Evolutionary conservation across 225 moss, liverwort and hornwort genomes (phyloP).

Genomic region (Asterella californica): DNA sequence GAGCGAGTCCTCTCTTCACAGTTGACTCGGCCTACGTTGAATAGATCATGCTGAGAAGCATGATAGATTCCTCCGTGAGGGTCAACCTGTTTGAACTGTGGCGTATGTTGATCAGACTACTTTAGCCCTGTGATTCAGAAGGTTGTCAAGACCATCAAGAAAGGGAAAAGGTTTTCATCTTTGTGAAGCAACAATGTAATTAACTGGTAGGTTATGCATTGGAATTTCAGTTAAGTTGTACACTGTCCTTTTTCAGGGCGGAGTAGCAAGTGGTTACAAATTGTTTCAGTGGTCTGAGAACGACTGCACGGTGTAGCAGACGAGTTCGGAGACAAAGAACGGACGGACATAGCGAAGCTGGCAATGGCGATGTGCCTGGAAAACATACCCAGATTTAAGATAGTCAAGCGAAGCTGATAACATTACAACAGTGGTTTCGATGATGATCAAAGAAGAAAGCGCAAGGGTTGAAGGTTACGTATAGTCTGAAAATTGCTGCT

Average conservation of each 20-base stretch:
- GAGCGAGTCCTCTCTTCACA: too few species aligned
- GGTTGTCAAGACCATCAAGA: conserved; percentile 79
- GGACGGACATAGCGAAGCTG: conserved; percentile 45
- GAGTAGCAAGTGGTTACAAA: not conserved
- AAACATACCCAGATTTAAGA: too few species aligned
- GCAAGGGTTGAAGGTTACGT: conserved; percentile 75
- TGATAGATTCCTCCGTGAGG: too few species aligned
- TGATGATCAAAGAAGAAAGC: conserved; percentile 82
- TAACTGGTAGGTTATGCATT: too few species aligned
- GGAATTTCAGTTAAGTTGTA: too few species aligned
- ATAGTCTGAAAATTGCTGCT: conserved; percentile 90
- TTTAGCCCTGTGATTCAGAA: conserved; percentile 71
- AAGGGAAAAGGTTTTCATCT: conserved; percentile 63
- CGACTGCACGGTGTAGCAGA: too few species aligned
- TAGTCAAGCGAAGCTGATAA: conserved; percentile 69
- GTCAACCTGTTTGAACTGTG: too few species aligned
- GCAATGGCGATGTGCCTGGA: conserved; percentile 77
- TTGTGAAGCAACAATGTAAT: conserved; percentile 92
- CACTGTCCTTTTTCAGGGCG: not conserved
- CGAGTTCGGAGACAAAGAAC: conserved; percentile 77
- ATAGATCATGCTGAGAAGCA: too few species aligned
- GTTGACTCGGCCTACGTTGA: too few species aligned
- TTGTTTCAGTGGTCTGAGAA: too few species aligned
- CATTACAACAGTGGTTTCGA: conserved; percentile 78
- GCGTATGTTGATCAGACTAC: too few species aligned